Evolutionary conservation across 345 rosid genomes (phyloP), one percentile per base, ranked within the genome.

Genomic region (Citrus inodora): DNA sequence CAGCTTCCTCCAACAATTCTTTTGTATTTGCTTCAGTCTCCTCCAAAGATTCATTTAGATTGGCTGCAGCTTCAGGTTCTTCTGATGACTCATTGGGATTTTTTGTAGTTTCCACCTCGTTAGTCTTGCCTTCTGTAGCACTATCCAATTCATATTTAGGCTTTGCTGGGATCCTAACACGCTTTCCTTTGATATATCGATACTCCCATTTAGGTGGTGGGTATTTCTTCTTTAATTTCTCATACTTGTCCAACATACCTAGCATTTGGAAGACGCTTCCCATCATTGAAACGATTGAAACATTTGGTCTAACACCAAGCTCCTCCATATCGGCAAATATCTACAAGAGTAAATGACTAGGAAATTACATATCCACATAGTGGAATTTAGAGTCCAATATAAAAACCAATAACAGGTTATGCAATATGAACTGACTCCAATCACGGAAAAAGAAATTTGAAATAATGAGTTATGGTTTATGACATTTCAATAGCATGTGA

Each of bases 271-370:
- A 93, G 69, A 85, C 90, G 55, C 83, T 83, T 33, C 96, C 99
- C 81, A 92, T 80, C 99, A 96, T 91, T 21, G 82, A 67, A 70
- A 93, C 92, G 59, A 87, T 87, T 17, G 97, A 55, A 73, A 84
- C 69, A 75, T 83, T 83, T 9, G 98, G 99, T 72, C 85, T 85
- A 71, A 96, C 86, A 30, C 92, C 92, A 61, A 92, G 97, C 86
- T 96, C 99, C 87, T 94, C 99, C 99, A 96, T 96, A 81, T 96
- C 98, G 64, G 97, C 99, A 86, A 96, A 96, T 82, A 93, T 83
- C 99, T 92, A 67, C 79, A 69, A 56, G 27, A 78, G 53, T 58
- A 72, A 60, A 58, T 19, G 70, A 64, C 48, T 11, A 28, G 32
- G 21, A 58, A 78, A 75, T 73, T 58, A 70, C 10, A 74, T 46